These are phyloP conservation scores for Podospora anserina DNA, from an alignment of 495 filamentous ascomycete genomes.

Conservation along the genomic window DNA sequence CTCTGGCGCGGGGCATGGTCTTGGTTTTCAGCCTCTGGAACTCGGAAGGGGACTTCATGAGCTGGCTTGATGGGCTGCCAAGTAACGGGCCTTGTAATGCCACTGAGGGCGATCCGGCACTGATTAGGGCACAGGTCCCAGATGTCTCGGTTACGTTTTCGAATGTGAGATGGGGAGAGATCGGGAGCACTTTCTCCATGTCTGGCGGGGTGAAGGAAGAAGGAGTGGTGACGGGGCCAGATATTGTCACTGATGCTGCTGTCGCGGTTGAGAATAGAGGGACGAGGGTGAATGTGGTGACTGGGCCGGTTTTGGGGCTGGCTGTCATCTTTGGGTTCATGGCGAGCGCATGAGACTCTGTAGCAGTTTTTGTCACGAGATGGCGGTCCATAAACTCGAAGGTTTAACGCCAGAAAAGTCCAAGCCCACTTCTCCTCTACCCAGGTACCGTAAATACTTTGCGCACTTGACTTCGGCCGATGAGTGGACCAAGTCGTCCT, in stretches of 20 bases:
- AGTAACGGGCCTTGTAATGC: conserved; percentile 58
- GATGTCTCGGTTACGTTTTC: conserved; percentile 56
- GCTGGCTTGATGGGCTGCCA: conserved; percentile 56
- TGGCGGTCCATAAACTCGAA: no score
- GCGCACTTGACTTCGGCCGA: no score
- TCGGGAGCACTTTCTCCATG: conserved; percentile 47
- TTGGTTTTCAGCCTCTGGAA: conserved; percentile 65
- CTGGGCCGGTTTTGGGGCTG: conserved; percentile 1
- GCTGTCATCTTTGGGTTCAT: not conserved
- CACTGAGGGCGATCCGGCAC: conserved; percentile 47
- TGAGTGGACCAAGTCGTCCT: no score
- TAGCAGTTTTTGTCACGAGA: no score
- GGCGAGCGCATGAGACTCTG: not conserved
- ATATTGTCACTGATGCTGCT: not conserved
- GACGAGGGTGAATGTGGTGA: not conserved
- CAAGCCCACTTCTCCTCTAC: no score
- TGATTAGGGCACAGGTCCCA: conserved; percentile 46
- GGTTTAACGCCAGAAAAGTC: no score
- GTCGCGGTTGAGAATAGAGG: not conserved
- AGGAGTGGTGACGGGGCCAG: not conserved
- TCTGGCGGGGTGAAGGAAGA: not conserved
- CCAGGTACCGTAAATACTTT: no score
- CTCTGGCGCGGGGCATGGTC: conserved; percentile 61
- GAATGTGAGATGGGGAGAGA: conserved; percentile 64
- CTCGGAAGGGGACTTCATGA: conserved; percentile 56